Conservation (phyloP, 2,329 filamentous ascomycete genomes). For the Colletotrichum musae region DNA sequence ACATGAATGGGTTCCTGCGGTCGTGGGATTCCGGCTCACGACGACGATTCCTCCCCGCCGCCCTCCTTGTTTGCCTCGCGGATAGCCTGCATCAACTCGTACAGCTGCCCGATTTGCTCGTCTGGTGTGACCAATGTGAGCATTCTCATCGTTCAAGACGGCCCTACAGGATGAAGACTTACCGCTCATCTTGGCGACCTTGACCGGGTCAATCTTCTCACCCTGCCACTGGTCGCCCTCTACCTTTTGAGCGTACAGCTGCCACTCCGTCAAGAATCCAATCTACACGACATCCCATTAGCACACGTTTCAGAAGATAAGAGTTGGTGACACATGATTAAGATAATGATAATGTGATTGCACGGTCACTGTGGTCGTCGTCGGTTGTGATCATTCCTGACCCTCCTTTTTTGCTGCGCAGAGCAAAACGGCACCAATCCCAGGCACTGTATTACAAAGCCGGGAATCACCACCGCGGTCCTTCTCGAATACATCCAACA, state of each 20-base stretch:
- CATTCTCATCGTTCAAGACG: too few relatives aligned
- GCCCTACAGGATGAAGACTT: slow-evolving; percentile 49
- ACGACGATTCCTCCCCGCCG: slow-evolving; percentile 46
- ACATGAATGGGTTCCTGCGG: neutral
- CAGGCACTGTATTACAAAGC: slow-evolving; percentile 1
- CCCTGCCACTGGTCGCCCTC: slow-evolving; percentile 90
- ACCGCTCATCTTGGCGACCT: slow-evolving; percentile 97
- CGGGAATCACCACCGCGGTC: too few relatives aligned
- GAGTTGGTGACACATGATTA: too few relatives aligned
- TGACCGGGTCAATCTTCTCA: slow-evolving; percentile 84
- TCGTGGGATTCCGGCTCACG: neutral
- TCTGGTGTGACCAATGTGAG: slow-evolving; percentile 65
- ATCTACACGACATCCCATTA: slow-evolving; percentile 68
- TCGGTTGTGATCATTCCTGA: too few relatives aligned
- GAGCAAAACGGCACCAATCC: neutral
- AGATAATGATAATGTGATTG: too few relatives aligned
- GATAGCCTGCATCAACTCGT: slow-evolving; percentile 93
- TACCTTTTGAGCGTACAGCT: slow-evolving; percentile 91
- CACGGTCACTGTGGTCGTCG: too few relatives aligned
- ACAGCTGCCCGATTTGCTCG: slow-evolving; percentile 92
- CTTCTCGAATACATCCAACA: neutral
- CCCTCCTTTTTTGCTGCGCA: too few relatives aligned
- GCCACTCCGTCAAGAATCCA: slow-evolving; percentile 97
- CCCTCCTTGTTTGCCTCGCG: slow-evolving; percentile 53
- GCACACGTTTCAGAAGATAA: too few relatives aligned